Evolutionary conservation across 371 early-diverging fungal genomes (phyloP), one percentile per base, ranked within the genome.

Genomic region (Mortierella sp.): DNA sequence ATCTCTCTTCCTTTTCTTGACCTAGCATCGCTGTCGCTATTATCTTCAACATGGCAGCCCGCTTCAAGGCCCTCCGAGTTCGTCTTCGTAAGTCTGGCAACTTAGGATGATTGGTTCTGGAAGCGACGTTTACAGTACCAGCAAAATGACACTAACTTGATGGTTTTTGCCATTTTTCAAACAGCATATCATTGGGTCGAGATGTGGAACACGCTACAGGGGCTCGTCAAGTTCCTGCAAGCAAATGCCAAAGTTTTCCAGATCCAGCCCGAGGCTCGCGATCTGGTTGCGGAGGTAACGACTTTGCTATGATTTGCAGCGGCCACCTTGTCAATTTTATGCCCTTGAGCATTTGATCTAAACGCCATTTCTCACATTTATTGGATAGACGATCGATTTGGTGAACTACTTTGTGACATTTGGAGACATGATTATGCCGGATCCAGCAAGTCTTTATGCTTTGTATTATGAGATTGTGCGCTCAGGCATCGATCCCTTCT

Each of bases 391-490:
- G 4, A 84, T 91, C 16, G 83, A 87, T 78, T 81, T 92, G 7
- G 87, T 91, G n/a, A 92, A 92, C 70, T 83, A 91, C 51, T 89
- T 89, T 77, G 81, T 91, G 0, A 87, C 88, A 7, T 89, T 89
- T 74, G 91, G 91, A 5, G 92, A 92, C 43, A 82, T 88, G 21
- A 89, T 92, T 58, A 76, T 92, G 79, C 88, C 89, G 0, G 92
- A 92, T 70, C 90, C 90, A 7, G 88, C 84, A 16, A 91, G 90
- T 48, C 91, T 90, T 65, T 91, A 91, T 75, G 79, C 87, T 0
- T 82, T 92, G 3, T 91, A 89, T 70, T 92, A 92, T 63, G 92
- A 92, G 75, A 89, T 92, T 44, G 90, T 92, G 70, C 88, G 92
- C 27, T 87, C 90, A 0, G 85, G 89, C 21, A 76, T 83, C 32